Conservation (phyloP, 169 alveolate genomes). For the Plasmodium gallinaceum region DNA sequence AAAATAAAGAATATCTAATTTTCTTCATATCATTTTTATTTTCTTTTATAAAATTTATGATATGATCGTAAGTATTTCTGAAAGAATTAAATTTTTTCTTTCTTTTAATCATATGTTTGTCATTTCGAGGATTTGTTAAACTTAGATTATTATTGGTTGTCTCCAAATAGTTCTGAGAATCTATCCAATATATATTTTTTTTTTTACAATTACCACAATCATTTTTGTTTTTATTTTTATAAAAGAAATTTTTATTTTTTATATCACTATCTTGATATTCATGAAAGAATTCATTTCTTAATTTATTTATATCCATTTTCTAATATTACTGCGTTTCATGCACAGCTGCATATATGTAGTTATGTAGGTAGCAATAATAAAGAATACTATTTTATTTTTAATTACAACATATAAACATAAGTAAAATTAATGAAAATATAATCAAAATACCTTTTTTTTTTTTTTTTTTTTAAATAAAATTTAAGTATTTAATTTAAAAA, state of each 20-base stretch:
- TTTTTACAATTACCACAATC: not conserved
- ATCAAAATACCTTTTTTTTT: too few relatives aligned
- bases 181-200: not conserved
- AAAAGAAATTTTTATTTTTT: not conserved
- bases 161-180: not conserved
- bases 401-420: too few relatives aligned
- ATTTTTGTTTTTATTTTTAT: not conserved
- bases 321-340: not conserved
- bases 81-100: not conserved
- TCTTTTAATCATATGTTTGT: not conserved
- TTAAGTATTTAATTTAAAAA: too few relatives aligned
- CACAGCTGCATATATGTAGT: not conserved
- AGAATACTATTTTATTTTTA: too few relatives aligned
- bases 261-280: not conserved
- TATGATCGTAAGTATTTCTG: conserved; percentile 30
- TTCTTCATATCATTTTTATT: conserved; percentile 37
- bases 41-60: conserved; percentile 29
- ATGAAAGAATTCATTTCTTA: not conserved
- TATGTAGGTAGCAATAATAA: not conserved
- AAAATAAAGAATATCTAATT: conserved; percentile 28
- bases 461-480: too few relatives aligned
- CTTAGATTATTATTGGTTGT: not conserved
- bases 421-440: too few relatives aligned
- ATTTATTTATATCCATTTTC: not conserved
- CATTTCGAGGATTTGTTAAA: not conserved